Evolutionary conservation across 1,284 basidiomycete genomes (phyloP).

Genomic region (Schizophyllum commune): DNA sequence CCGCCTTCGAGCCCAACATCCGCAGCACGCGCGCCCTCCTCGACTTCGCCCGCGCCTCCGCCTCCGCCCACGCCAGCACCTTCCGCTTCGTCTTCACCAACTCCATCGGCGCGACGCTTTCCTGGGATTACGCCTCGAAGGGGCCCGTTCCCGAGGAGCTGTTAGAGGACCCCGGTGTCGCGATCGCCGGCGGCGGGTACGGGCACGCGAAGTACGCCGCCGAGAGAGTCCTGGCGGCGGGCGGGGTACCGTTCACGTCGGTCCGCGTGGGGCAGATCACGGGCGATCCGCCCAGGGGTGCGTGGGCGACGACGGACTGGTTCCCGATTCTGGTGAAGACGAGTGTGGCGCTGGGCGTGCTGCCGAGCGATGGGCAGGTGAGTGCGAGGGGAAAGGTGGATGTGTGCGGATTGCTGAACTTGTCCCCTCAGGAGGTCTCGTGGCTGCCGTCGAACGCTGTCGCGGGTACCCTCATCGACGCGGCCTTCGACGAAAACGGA

Average conservation of each 20-base stretch:
- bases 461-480: background rate
- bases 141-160: background rate
- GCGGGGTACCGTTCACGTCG: background rate
- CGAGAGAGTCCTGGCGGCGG: constrained; percentile 14
- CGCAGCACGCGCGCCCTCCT: constrained; percentile 26
- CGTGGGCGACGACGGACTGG: constrained; percentile 39
- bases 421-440: background rate
- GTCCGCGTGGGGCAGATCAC: constrained; percentile 35
- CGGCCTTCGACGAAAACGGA: background rate
- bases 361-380: constrained; percentile 14
- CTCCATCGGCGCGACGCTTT: constrained; percentile 1
- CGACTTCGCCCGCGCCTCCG: constrained; percentile 27
- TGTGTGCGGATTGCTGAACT: background rate
- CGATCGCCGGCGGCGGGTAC: constrained; percentile 17
- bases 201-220: constrained; percentile 24
- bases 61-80: constrained; percentile 1
- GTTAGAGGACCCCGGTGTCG: background rate
- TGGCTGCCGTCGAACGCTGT: background rate
- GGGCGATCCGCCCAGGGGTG: constrained; percentile 27
- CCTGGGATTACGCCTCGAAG: background rate
- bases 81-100: constrained; percentile 24
- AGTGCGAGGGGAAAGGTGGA: background rate
- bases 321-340: constrained; percentile 33
- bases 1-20: constrained; percentile 29
- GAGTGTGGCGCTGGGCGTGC: constrained; percentile 17